Evolutionary conservation across 306 rosid genomes (phyloP), one percentile per base, ranked within the genome.

Genomic region (Prunus davidiana): DNA sequence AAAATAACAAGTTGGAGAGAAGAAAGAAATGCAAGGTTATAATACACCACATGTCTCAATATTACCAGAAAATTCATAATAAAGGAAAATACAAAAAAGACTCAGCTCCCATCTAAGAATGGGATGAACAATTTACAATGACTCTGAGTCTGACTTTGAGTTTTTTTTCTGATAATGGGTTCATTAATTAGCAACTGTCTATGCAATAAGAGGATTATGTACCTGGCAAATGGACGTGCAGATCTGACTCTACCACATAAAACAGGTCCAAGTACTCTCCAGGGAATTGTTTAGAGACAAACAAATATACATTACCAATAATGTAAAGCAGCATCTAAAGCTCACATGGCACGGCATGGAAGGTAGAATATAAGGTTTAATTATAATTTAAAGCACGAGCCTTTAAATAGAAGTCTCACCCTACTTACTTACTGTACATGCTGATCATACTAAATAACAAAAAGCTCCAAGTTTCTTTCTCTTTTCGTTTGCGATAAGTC

Each of bases 141-240:
- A 71, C 65, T 58, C 14, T 12, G 18, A 7, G 15, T 12, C 32
- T n/a, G 52, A 55, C 15, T 69, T 50, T 27, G 54, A 28, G 61
- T 41, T 15, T 22, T 24, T 24, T 22, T 69, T 52, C 52, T 12
- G 58, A 50, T 6, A 15, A 30, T 16, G 7, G 12, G 2, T 58
- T 55, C n/a, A 55, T 13, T 72, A 8, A 46, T 58, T 73, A 43
- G 57, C 57, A 73, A 73, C 15, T 11, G 57, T 22, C 15, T 72
- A 20, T 16, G 67, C 77, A 46, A 60, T 18, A 46, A 60, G 77
- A 60, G 28, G 25, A 25, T 73, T 60, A 57, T 8, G 22, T 45
- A 73, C 77, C 28, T 24, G 43, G 67, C 19, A 72, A 60, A 58
- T 57, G 28, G 77, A 58, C 60, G 46, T 73, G 77, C 77, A 73